Evolutionary conservation across 805 yeast genomes (phyloP), one percentile per base, ranked within the genome.

Genomic region (Yamadazyma laniorum): DNA sequence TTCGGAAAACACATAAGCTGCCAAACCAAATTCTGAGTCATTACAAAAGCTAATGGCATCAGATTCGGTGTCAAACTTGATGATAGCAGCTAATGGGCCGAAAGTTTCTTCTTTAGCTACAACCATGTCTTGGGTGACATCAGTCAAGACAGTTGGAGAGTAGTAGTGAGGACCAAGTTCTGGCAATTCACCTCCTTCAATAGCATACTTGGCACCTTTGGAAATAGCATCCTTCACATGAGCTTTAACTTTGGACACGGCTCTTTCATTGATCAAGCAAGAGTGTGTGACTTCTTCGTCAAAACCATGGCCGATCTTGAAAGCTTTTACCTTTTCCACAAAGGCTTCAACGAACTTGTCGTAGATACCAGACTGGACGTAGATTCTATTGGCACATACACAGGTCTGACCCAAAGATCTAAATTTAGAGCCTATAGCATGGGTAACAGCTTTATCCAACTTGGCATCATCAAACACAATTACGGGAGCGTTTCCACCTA

Each of bases 401-500:
- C 95, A 85, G 4, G 90, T 83, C 61, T 85, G 93, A 44, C 93
- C 93, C 29, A 82, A 73, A 18, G 83, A 82, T 56, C 93, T 73
- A 63, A 83, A 80, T 58, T 85, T 85, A 45, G 80, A 74, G 6
- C 74, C 78, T 42, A 83, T 56, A 2, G 85, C 76, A 28, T 79
- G 85, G n/a, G 70, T 72, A 12, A 83, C 78, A 0, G 91, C 91
- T 29, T 65, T 61, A 41, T 77, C 82, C 15, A 84, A 48, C 44
- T 82, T 77, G 8, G 87, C 88, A 53, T 83, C 90, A 37, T 80
- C 80, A 57, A 84, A 84, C 3, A 84, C 80, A 39, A 84, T 74
- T 48, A 83, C 77, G 3, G 93, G 90, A 13, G 91, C 88, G 58
- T 85, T 85, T 21, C 93, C 93, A 25, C 93, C 91, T 29, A 84